Evolutionary conservation across 345 rosid species (phyloP).

Genomic region (Heritiera littoralis): DNA sequence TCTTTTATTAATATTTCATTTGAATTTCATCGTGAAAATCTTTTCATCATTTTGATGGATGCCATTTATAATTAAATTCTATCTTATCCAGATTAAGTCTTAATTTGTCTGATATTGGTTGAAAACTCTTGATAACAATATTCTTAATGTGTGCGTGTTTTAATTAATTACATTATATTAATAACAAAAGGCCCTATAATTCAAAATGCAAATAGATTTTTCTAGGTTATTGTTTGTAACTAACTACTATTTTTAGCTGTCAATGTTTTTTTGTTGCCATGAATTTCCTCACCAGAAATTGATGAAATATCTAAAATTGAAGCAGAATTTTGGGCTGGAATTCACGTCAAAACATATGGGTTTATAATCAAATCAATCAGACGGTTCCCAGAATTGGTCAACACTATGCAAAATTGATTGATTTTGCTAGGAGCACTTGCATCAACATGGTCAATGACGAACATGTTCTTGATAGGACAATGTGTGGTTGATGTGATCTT

Average conservation of each 20-base stretch:
- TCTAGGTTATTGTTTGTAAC: background rate
- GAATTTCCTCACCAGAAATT: background rate
- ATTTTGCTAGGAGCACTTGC: background rate
- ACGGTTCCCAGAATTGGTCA: background rate
- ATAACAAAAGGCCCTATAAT: background rate
- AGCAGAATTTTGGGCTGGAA: background rate
- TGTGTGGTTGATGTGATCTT: background rate
- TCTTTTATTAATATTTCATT: too few species aligned
- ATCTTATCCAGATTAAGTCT: too few species aligned
- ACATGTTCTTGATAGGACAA: conserved; percentile 2
- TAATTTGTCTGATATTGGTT: too few species aligned
- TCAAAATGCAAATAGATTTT: too few species aligned
- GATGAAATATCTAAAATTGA: background rate
- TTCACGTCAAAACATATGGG: background rate
- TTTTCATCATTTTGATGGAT: too few species aligned
- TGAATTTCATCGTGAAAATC: too few species aligned
- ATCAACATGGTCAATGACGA: background rate
- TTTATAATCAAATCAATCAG: background rate
- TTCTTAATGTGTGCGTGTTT: background rate
- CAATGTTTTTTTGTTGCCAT: background rate
- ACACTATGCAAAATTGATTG: background rate
- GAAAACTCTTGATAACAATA: too few species aligned
- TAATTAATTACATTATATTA: too few species aligned
- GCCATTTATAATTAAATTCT: too few species aligned
- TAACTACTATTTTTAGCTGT: background rate